Evolutionary conservation across 2,329 filamentous ascomycete genomes (phyloP), one percentile per base, ranked within the genome.

Genomic region (Aspergillus uvarum): DNA sequence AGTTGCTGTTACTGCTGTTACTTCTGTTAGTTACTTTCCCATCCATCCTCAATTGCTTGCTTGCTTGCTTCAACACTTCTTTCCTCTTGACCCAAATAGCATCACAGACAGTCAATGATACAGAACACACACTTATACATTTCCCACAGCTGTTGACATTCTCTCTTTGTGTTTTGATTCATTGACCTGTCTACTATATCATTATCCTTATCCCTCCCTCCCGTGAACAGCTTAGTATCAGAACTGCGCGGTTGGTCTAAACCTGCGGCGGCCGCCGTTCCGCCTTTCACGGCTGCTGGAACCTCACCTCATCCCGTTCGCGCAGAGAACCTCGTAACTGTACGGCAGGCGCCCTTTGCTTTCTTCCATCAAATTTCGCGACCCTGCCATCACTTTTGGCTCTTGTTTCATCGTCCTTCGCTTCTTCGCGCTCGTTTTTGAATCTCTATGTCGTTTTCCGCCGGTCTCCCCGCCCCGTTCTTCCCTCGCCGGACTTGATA

Each of bases 261-360:
- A 60, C 67, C 66, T 73, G 68, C 71, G 72, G 68, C 71, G 72
- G 68, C 58, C 47, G 48, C 60, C 68, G 60, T 63, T 67, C 68
- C 68, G 70, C 69, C 72, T 69, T 68, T 63, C 66, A 65, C 69
- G 70, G 59, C 54, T 65, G 68, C 26, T 29, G 71, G 14, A 70
- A 71, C 71, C 67, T 74, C 72, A 76, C 68, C 68, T 76, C 73
- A 71, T 72, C 71, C 32, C 70, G 70, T 69, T 70, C 74, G 69
- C 75, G 73, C 74, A 75, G 70, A 70, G 72, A 73, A 73, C 73
- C 72, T 74, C 69, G 72, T 73, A 72, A 71, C 38, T 44, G 38
- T 44, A 44, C 38, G 38, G 38, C 14, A 72, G 67, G 71, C 72
- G 71, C 66, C 66, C 67, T 65, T 61, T 66, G 65, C 66, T 74